phyloP scores from a whole-genome alignment of 129 eudicot species.

The Logfia minima region DNA sequence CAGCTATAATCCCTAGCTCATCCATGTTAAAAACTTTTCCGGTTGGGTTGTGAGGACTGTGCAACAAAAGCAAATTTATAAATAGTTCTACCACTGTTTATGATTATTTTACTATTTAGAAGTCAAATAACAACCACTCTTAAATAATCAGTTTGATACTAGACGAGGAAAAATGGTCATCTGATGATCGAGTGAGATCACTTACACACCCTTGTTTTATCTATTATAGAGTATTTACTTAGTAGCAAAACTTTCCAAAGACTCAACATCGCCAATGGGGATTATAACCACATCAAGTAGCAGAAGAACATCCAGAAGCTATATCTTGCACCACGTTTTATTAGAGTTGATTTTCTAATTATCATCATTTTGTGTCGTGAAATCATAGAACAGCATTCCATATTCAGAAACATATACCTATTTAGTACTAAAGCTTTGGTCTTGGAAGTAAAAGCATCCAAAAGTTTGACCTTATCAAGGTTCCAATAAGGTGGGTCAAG shows the following conservation, averaged over 20 bases:
- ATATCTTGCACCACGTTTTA: neutral
- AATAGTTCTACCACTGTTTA: neutral
- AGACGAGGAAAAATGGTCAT: too few relatives aligned
- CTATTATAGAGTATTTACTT: neutral
- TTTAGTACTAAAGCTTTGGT: slow-evolving; percentile 86
- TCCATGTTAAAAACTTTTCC: slow-evolving; percentile 84
- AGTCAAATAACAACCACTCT: neutral
- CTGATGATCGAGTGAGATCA: too few relatives aligned
- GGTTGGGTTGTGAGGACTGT: slow-evolving; percentile 99
- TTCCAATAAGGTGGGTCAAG: slow-evolving; percentile 91
- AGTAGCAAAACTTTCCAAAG: too few relatives aligned
- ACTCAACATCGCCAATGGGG: too few relatives aligned
- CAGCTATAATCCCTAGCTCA: slow-evolving; percentile 87
- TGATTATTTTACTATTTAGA: neutral
- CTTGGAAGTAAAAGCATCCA: slow-evolving; percentile 55
- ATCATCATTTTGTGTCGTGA: too few relatives aligned
- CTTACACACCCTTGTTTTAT: too few relatives aligned
- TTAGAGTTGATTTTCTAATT: neutral
- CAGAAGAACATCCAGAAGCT: too few relatives aligned
- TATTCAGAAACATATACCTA: slow-evolving; percentile 53
- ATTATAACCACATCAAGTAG: too few relatives aligned
- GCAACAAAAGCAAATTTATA: slow-evolving; percentile 26
- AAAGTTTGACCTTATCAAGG: slow-evolving; percentile 54
- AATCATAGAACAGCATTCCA: neutral
- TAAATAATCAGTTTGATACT: too few relatives aligned